Percentiles rank a stretch among this genome's conserved stretches.
Conservation (phyloP, 2,329 filamentous ascomycete species). For the Aspergillus sp. region DNA sequence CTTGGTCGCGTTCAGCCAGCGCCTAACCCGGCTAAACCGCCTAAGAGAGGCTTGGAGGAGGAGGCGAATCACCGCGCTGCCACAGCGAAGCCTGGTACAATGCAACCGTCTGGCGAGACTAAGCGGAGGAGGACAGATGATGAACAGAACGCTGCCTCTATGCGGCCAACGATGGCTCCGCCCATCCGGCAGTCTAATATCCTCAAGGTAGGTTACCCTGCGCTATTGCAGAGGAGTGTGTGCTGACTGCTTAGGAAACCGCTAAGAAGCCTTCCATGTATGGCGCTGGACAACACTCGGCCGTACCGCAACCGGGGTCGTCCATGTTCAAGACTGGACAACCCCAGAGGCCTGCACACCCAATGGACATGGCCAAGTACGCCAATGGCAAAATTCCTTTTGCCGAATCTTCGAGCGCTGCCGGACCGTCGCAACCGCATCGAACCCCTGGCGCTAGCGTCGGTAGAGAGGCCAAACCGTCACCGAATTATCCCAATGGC, state of each 20-base stretch:
- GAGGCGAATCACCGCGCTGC: conserved; percentile 55
- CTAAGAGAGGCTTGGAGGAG: conserved; percentile 74
- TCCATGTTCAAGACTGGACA: conserved; percentile 51
- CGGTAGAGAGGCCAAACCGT: conserved; percentile 60
- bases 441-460: conserved; percentile 70
- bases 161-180: conserved; percentile 74
- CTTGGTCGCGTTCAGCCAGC: conserved; percentile 63
- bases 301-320: conserved; percentile 35
- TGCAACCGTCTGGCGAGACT: conserved; percentile 71
- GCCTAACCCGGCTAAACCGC: conserved; percentile 70
- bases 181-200: conserved; percentile 81
- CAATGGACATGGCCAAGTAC: conserved; percentile 83
- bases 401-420: conserved; percentile 67
- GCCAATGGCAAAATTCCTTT: conserved; percentile 90
- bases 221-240: background rate
- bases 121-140: conserved; percentile 82
- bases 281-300: conserved; percentile 41
- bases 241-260: conserved; percentile 30
- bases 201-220: conserved; percentile 53
- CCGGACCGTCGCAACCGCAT: conserved; percentile 49
- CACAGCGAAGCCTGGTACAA: conserved; percentile 45
- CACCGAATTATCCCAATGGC: conserved; percentile 84
- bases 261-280: conserved; percentile 50
- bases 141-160: conserved; percentile 65
- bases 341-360: conserved; percentile 67